These are phyloP conservation scores for Kitagawia praeruptora DNA, from an alignment of 129 eudicot genomes.

Conservation along the genomic window DNA sequence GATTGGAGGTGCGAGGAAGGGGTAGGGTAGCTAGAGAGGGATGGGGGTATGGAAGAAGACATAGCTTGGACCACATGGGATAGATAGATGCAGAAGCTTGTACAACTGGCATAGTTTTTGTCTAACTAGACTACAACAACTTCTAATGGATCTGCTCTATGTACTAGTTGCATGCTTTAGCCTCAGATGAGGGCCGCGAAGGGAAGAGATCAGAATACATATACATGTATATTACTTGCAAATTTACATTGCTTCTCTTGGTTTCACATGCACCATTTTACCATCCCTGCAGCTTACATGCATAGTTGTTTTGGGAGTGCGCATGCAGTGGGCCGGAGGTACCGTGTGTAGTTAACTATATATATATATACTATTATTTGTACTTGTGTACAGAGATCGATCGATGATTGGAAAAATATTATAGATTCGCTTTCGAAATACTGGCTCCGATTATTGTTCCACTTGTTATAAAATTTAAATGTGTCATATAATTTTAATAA, in stretches of 20 bases:
- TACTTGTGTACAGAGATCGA: not conserved
- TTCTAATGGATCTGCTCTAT: not conserved
- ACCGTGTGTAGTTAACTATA: not conserved
- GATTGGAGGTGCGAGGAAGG: not conserved
- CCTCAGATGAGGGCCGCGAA: not conserved
- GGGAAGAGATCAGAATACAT: not conserved
- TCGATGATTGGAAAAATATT: not conserved
- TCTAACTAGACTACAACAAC: not conserved
- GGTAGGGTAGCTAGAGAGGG: not conserved
- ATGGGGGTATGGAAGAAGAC: not conserved
- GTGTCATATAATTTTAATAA: too few relatives aligned
- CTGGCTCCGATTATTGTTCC: too few relatives aligned
- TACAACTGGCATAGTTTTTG: slow-evolving; percentile 1
- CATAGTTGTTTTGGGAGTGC: not conserved
- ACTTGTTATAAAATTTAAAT: too few relatives aligned
- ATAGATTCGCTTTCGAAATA: not conserved
- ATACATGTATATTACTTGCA: not conserved
- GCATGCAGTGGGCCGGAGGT: slow-evolving; percentile 1
- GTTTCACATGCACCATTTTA: not conserved
- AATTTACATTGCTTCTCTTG: not conserved
- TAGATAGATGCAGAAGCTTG: not conserved
- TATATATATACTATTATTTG: too few relatives aligned
- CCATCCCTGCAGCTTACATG: not conserved
- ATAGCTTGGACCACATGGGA: not conserved
- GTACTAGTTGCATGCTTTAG: slow-evolving; percentile 3